phyloP scores from a whole-genome alignment of 75 land plant species.

The Cunninghamia lanceolata region DNA sequence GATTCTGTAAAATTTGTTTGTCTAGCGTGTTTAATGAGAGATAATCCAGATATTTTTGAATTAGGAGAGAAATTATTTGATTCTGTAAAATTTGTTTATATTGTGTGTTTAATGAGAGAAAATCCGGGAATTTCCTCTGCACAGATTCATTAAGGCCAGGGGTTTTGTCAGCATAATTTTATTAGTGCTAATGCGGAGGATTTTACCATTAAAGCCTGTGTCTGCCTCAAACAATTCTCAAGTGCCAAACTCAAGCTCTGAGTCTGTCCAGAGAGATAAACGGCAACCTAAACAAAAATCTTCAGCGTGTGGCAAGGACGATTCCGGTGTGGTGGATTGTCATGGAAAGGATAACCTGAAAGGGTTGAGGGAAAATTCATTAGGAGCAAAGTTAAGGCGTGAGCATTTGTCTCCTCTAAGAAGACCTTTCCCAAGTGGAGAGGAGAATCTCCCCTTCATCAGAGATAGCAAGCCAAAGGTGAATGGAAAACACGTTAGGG shows the following conservation, averaged over 20 bases:
- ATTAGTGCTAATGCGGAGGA: slow-evolving; percentile 7
- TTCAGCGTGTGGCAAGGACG: neutral
- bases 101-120: neutral
- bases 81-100: neutral
- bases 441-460: slow-evolving; percentile 1
- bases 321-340: neutral
- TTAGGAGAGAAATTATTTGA: neutral
- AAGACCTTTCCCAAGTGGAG: neutral
- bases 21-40: neutral
- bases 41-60: neutral
- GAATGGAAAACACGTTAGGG: neutral
- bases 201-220: neutral
- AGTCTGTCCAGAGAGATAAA: slow-evolving; percentile 7
- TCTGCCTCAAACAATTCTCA: neutral
- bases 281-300: neutral
- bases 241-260: neutral
- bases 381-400: neutral
- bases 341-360: slow-evolving; percentile 3
- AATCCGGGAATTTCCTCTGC: neutral
- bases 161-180: neutral
- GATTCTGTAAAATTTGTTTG: neutral
- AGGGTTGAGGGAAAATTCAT: slow-evolving; percentile 8
- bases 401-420: neutral
- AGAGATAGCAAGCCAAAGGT: neutral
- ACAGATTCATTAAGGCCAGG: neutral